Evolutionary conservation across 2,329 filamentous ascomycete genomes (phyloP).

Genomic region (Penicillium freii): DNA sequence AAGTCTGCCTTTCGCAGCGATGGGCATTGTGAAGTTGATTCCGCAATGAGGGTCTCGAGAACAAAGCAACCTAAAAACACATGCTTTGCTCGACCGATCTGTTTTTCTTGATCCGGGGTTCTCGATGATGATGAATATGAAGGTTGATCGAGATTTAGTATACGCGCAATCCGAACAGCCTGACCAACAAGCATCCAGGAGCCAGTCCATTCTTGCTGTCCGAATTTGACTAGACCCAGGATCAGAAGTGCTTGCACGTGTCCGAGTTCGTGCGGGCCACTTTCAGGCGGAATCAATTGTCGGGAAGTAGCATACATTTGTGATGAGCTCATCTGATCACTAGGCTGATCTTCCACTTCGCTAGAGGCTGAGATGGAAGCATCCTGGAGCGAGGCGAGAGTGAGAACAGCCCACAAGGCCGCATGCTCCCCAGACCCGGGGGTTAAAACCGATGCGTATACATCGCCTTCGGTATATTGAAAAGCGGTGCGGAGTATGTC

Average conservation of each 20-base stretch:
- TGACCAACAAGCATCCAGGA: slow-evolving; percentile 66
- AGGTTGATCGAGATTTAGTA: slow-evolving; percentile 32
- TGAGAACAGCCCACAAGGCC: slow-evolving; percentile 60
- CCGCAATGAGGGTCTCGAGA: slow-evolving; percentile 53
- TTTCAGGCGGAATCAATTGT: slow-evolving; percentile 50
- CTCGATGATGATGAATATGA: slow-evolving; percentile 52
- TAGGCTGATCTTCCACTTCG: slow-evolving; percentile 15
- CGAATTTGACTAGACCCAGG: slow-evolving; percentile 63
- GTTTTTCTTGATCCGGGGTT: slow-evolving; percentile 32
- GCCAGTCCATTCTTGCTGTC: slow-evolving; percentile 53
- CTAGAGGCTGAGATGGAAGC: slow-evolving; percentile 31
- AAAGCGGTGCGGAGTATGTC: slow-evolving; percentile 56
- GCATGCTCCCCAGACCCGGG: slow-evolving; percentile 50
- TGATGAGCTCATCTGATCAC: slow-evolving; percentile 18
- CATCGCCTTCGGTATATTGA: slow-evolving; percentile 32
- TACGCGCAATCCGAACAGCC: slow-evolving; percentile 54
- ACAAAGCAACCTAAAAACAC: slow-evolving; percentile 54
- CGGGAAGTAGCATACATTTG: slow-evolving; percentile 48
- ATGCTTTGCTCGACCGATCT: slow-evolving; percentile 39
- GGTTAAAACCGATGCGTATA: slow-evolving; percentile 26
- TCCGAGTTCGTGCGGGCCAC: slow-evolving; percentile 47
- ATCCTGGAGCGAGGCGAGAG: slow-evolving; percentile 58
- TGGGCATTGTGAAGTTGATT: slow-evolving; percentile 46
- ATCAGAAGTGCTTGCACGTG: slow-evolving; percentile 59
- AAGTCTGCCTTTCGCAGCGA: slow-evolving; percentile 53